Evolutionary conservation across 345 rosid species (phyloP).

Genomic region (Carallia brachiata): DNA sequence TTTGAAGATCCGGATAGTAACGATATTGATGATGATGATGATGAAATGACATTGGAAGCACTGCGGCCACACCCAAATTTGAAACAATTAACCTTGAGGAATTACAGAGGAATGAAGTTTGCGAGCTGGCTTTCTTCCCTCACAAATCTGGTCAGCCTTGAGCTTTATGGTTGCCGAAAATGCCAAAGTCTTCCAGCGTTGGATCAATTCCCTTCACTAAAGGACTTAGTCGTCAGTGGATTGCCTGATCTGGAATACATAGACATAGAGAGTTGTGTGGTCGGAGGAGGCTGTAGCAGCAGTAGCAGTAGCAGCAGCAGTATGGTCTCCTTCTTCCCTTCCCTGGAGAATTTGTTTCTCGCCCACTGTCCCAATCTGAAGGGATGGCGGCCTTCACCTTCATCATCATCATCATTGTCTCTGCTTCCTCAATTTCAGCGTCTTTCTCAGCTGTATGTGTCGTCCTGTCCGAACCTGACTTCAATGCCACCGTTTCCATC

Average conservation of each 20-base stretch:
- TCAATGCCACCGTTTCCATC: constrained; percentile 13
- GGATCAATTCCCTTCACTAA: constrained; percentile 14
- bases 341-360: neutral
- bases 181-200: constrained; percentile 4
- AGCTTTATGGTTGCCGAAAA: neutral
- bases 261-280: neutral
- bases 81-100: constrained; percentile 7
- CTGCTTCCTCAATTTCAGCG: neutral
- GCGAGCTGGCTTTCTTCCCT: constrained; percentile 13
- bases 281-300: no score
- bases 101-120: constrained; percentile 12
- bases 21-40: neutral
- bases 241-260: constrained; percentile 13
- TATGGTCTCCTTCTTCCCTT: constrained; percentile 5
- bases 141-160: neutral
- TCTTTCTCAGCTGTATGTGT: neutral
- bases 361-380: constrained; percentile 11
- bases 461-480: constrained; percentile 7
- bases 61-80: constrained; percentile 19
- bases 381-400: constrained; percentile 7
- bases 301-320: no score
- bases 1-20: neutral
- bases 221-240: neutral
- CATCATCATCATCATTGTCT: no score
- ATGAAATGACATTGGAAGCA: constrained; percentile 6